These are phyloP conservation scores for Euphorbia peplus DNA, from an alignment of 345 rosid genomes.

Conservation along the genomic window DNA sequence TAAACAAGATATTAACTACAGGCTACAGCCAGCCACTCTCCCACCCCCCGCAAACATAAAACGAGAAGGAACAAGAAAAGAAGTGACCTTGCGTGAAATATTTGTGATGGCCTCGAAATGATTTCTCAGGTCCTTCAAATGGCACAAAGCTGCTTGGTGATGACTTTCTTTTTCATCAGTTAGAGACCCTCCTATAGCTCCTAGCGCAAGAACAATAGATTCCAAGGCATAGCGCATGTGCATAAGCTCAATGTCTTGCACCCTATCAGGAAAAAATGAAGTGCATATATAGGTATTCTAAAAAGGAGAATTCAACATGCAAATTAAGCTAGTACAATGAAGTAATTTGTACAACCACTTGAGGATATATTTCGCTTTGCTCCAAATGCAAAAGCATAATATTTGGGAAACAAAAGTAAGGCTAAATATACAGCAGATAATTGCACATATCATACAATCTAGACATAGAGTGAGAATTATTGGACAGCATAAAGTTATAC, in stretches of 20 bases:
- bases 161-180: conserved; percentile 47
- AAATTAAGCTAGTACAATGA: background rate
- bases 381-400: background rate
- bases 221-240: conserved; percentile 94
- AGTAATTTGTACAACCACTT: background rate
- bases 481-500: background rate
- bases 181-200: conserved; percentile 54
- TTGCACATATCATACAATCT: background rate
- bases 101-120: conserved; percentile 77
- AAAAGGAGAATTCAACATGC: background rate
- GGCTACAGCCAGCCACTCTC: background rate
- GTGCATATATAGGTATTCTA: background rate
- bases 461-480: background rate
- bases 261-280: conserved; percentile 41
- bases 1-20: background rate
- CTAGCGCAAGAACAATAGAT: conserved; percentile 72
- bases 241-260: conserved; percentile 95
- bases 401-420: background rate
- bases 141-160: conserved; percentile 50
- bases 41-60: background rate
- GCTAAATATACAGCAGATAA: background rate
- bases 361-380: background rate
- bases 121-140: conserved; percentile 66
- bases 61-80: conserved; percentile 6
- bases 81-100: conserved; percentile 76